Percentiles rank a stretch among this genome's conserved stretches.
Evolutionary conservation across 805 yeast genomes (phyloP).

Genomic region (Torulaspora gathmanii): DNA sequence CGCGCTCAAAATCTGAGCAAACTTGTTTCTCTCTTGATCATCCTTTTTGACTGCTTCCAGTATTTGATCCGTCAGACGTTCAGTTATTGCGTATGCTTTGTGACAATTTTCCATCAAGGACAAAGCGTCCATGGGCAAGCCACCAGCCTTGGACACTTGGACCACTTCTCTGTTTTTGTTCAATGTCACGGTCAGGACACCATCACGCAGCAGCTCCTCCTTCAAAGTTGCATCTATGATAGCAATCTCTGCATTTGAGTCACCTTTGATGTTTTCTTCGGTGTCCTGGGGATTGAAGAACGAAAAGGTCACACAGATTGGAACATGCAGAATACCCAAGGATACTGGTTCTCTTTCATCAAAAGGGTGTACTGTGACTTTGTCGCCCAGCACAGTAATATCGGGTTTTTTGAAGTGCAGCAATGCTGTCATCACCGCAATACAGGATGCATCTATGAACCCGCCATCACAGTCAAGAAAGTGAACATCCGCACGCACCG

Average conservation of each 20-base stretch:
- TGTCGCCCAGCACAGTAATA: conserved; percentile 62
- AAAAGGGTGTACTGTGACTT: conserved; percentile 60
- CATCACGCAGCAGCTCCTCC: conserved; percentile 75
- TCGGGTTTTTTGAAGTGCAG: conserved; percentile 83
- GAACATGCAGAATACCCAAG: conserved; percentile 79
- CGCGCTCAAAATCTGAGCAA: conserved; percentile 30
- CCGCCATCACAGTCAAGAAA: conserved; percentile 91
- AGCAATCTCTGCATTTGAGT: conserved; percentile 52
- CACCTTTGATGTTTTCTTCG: conserved; percentile 70
- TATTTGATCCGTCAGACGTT: conserved; percentile 59
- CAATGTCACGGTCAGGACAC: conserved; percentile 76
- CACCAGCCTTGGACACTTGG: conserved; percentile 88
- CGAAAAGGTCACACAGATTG: conserved; percentile 85
- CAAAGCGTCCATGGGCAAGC: conserved; percentile 71
- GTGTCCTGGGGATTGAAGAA: conserved; percentile 65
- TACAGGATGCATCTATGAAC: conserved; percentile 80
- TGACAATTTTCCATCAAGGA: conserved; percentile 63
- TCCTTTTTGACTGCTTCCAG: conserved; percentile 52
- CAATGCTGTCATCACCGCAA: conserved; percentile 84
- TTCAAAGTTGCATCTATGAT: conserved; percentile 70
- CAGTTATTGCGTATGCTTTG: conserved; percentile 61
- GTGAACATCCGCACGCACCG: conserved; percentile 82
- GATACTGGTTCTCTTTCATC: conserved; percentile 86
- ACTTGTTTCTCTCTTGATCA: conserved; percentile 43
- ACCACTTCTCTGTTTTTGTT: conserved; percentile 89